Base-by-base conservation (phyloP, 257 asterid species). In the Capsicum baccatum region DNA sequence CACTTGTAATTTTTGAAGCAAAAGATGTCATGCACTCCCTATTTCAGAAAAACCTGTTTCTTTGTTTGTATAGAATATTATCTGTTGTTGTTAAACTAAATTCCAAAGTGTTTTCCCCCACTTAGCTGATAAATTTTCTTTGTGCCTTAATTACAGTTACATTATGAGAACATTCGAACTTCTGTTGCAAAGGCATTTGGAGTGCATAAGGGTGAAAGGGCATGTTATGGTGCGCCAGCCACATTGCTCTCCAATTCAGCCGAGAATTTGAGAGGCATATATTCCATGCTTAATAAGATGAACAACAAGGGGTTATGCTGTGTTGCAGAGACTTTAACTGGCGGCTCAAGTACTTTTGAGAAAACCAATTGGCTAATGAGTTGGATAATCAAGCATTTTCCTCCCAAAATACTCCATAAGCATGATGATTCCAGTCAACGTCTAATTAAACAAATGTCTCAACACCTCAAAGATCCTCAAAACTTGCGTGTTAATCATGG, bases 251-350 rank as follows among this genome's bases (percentile, higher is more conserved):
- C 55, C 63, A 81, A 86, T 83, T 89, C 88, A 39, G 62, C 70
- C 37, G 79, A 85, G 50, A 81, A 62, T 68, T 78, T 89, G 85
- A 87, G 81, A 86, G 87, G 90, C 84, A 35, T 89, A 67, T 85
- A 70, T 54, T 83, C 73, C 83, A 85, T 91, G 85, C 88, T 94
- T 66, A 93, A 94, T 86, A 71, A 79, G 56, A 90, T 96, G 99
- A 92, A 93, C 86, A 90, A 88, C 83, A 89, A 86, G 83, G 95
- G 95, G 84, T 83, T 96, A 83, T 88, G 66, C 85, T 84, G 89
- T 86, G 68, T 93, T 81, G 86, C 84, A 16, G 86, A 84, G 88
- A 83, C 89, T 76, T 92, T 96, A 82, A 89, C 91, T 0, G 94
- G 88, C 35, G 92, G 94, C 66, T 55, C 52, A 16, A 52, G 74